phyloP scores from a whole-genome alignment of 495 filamentous ascomycete species.

The Podospora sp. region DNA sequence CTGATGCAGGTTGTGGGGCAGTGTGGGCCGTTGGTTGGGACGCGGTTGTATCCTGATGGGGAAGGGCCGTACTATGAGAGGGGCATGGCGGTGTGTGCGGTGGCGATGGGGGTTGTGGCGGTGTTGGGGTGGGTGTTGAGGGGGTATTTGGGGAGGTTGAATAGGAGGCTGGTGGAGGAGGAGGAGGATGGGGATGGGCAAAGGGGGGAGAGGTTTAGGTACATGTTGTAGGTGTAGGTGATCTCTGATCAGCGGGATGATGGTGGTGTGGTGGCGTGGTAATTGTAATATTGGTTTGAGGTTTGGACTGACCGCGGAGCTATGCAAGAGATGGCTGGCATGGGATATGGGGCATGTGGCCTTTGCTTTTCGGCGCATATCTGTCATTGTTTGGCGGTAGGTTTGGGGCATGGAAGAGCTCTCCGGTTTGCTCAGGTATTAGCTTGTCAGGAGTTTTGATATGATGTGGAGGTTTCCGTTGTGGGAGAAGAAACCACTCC shows the following conservation, averaged over 20 bases:
- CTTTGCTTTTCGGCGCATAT: slow-evolving; percentile 4
- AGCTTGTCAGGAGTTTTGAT: background rate
- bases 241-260: no score
- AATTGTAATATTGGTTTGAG: no score
- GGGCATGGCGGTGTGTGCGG: slow-evolving; percentile 69
- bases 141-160: slow-evolving; percentile 58
- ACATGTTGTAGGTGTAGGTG: slow-evolving; percentile 33
- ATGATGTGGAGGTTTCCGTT: no score
- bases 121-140: slow-evolving; percentile 59
- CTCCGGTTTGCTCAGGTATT: background rate
- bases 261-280: no score
- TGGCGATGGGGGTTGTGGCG: slow-evolving; percentile 66
- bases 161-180: slow-evolving; percentile 57
- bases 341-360: background rate
- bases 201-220: slow-evolving; percentile 34
- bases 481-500: no score
- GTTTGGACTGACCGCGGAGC: background rate
- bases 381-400: background rate
- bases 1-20: slow-evolving; percentile 73
- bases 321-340: background rate
- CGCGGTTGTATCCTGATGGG: slow-evolving; percentile 65
- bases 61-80: slow-evolving; percentile 64
- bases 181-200: slow-evolving; percentile 28
- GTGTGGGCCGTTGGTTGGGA: slow-evolving; percentile 71
- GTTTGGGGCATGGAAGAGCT: background rate